These are phyloP conservation scores for Galerina sulciceps DNA, from an alignment of 768 basidiomycete species.

Conservation along the genomic window DNA sequence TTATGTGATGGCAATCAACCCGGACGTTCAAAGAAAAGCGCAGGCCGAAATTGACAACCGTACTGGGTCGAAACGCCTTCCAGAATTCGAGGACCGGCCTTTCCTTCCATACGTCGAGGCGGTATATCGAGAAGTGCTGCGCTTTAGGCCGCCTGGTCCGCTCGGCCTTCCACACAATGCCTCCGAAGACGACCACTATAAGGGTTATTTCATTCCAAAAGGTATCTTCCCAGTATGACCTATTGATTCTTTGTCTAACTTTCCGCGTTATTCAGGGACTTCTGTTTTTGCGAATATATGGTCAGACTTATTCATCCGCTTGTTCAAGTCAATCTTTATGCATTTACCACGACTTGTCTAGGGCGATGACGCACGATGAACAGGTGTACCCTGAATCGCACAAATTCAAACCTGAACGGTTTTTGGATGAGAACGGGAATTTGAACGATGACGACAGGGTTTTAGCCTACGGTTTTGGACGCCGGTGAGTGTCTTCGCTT, in stretches of 20 bases:
- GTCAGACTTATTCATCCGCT: neutral
- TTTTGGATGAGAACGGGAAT: no score
- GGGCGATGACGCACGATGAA: constrained; percentile 36
- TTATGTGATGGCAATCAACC: constrained; percentile 32
- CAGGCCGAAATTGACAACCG: constrained; percentile 37
- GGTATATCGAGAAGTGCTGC: constrained; percentile 37
- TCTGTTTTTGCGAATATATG: constrained; percentile 18
- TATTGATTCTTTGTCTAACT: neutral
- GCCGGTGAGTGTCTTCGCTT: constrained; percentile 22
- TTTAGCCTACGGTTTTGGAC: constrained; percentile 35
- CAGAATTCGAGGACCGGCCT: constrained; percentile 26
- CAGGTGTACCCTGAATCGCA: constrained; percentile 34
- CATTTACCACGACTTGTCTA: neutral
- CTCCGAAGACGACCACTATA: constrained; percentile 30
- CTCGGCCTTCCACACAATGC: constrained; percentile 26
- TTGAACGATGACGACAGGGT: constrained; percentile 16
- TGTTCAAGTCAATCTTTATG: neutral
- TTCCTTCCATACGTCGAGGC: constrained; percentile 37
- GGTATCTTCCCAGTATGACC: constrained; percentile 3
- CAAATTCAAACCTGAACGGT: neutral
- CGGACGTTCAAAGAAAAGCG: constrained; percentile 34
- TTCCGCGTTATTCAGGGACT: constrained; percentile 10
- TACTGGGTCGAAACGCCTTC: constrained; percentile 31
- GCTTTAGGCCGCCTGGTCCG: constrained; percentile 29
- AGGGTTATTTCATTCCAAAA: constrained; percentile 35